Conservation (phyloP, 305 asterid species). For the Fraxinus dipetala region DNA sequence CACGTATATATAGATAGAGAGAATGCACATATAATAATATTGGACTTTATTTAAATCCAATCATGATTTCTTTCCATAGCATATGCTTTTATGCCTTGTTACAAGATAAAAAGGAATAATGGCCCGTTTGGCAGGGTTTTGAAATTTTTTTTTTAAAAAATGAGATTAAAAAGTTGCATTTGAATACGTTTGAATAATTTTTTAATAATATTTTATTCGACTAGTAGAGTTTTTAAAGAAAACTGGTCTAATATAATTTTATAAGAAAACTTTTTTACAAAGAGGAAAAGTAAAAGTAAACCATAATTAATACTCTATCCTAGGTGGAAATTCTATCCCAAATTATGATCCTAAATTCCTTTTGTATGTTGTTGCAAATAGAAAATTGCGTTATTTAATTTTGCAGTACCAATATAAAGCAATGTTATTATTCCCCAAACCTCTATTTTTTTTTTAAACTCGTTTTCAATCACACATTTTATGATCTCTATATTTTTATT, state of each 20-base stretch:
- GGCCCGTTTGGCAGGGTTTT: background rate
- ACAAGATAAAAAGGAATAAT: constrained; percentile 16
- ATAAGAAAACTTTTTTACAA: no score
- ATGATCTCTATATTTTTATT: background rate
- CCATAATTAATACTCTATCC: no score
- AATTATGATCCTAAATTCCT: background rate
- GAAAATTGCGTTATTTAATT: no score
- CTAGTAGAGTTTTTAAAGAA: background rate
- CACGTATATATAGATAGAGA: constrained; percentile 42
- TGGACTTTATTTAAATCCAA: background rate
- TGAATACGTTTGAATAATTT: background rate
- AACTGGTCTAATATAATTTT: no score
- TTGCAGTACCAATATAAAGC: no score
- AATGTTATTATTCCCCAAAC: no score
- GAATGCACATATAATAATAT: background rate
- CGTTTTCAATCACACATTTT: no score
- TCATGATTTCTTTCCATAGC: background rate
- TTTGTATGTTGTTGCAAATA: no score
- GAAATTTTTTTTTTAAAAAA: background rate
- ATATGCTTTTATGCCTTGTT: constrained; percentile 33
- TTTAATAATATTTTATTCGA: background rate
- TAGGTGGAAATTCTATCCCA: no score
- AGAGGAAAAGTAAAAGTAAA: no score
- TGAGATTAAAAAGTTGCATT: background rate
- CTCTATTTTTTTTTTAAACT: no score